These are phyloP conservation scores for Exophiala xenobiotica DNA, from an alignment of 2,329 filamentous ascomycete species.

Conservation along the genomic window DNA sequence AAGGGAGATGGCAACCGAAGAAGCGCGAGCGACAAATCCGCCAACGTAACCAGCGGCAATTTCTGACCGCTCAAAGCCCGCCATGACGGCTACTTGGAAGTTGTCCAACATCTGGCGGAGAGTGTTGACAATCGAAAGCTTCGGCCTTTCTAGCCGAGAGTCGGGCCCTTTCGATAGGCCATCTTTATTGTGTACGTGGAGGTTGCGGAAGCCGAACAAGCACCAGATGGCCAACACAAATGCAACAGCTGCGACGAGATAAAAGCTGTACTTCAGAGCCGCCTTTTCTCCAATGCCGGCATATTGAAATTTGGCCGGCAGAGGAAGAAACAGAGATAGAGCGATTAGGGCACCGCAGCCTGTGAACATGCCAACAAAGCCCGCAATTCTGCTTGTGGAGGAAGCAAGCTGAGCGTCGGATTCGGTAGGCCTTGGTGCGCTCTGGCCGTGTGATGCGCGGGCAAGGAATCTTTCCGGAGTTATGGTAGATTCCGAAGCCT, in stretches of 20 bases:
- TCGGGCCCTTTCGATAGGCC: constrained; percentile 48
- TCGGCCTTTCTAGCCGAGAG: neutral
- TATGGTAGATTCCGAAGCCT: constrained; percentile 60
- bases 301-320: constrained; percentile 76
- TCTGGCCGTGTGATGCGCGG: constrained; percentile 15
- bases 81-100: constrained; percentile 57
- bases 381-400: constrained; percentile 68
- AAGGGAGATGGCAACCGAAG: constrained; percentile 89
- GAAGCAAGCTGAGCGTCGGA: constrained; percentile 11
- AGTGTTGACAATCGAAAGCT: neutral
- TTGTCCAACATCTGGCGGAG: constrained; percentile 16
- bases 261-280: constrained; percentile 82
- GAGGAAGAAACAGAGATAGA: constrained; percentile 75
- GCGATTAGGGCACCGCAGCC: constrained; percentile 88
- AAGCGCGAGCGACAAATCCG: constrained; percentile 91
- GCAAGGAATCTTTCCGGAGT: constrained; percentile 51
- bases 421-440: constrained; percentile 19
- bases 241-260: constrained; percentile 74
- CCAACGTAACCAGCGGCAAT: constrained; percentile 88
- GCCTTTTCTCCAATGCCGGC: constrained; percentile 69
- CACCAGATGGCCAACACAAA: constrained; percentile 72
- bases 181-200: constrained; percentile 75
- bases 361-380: constrained; percentile 87
- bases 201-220: constrained; percentile 69
- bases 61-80: constrained; percentile 72